Percentiles rank a stretch among this genome's conserved stretches.
Evolutionary conservation across 306 rosid genomes (phyloP).

Genomic region (Citrullus mucosospermus): DNA sequence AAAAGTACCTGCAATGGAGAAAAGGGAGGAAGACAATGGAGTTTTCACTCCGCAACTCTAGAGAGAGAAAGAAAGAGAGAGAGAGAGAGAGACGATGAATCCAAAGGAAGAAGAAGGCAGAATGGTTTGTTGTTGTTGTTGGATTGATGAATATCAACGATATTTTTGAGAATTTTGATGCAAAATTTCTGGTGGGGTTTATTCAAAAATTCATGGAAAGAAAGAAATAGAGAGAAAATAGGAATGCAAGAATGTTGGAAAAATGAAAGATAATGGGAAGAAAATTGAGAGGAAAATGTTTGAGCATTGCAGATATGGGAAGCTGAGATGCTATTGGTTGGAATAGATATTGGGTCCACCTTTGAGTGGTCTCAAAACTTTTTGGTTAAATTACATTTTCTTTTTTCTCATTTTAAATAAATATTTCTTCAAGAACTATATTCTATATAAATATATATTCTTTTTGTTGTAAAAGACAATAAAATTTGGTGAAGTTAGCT

Average conservation of each 20-base stretch:
- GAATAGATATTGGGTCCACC: slow-evolving; percentile 49
- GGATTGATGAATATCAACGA: neutral
- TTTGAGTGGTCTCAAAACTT: slow-evolving; percentile 16
- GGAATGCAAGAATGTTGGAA: neutral
- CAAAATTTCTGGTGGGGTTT: neutral
- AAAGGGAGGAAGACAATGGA: neutral
- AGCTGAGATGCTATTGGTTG: slow-evolving; percentile 46
- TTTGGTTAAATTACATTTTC: neutral
- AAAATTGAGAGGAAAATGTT: neutral
- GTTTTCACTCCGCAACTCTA: neutral
- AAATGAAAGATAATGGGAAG: neutral
- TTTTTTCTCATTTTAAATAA: neutral
- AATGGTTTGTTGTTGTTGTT: neutral
- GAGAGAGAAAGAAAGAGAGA: neutral
- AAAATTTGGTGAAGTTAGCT: slow-evolving; percentile 1
- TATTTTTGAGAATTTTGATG: neutral
- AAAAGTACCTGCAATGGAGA: slow-evolving; percentile 4
- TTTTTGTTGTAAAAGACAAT: neutral
- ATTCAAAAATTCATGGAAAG: neutral
- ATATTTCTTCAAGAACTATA: neutral
- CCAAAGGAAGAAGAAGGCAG: slow-evolving; percentile 1
- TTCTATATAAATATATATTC: neutral
- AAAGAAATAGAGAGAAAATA: neutral
- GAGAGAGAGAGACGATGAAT: slow-evolving; percentile 13
- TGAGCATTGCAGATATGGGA: slow-evolving; percentile 44